Evolutionary conservation across 306 rosid species (phyloP), one percentile per base, ranked within the genome.

Genomic region (Fagus sylvatica): DNA sequence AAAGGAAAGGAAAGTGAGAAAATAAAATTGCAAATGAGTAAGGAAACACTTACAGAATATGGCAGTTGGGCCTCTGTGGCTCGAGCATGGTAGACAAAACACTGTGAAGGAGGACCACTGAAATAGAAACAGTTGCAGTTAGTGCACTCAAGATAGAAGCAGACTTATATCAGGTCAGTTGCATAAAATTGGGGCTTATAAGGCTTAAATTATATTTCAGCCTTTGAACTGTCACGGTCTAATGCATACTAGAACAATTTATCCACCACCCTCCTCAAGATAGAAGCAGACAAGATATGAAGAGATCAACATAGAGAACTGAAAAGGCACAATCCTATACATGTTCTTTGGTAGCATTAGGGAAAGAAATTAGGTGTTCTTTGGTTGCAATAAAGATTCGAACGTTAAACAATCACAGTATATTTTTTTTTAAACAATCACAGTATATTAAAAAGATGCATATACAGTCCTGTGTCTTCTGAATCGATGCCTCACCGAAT

Each of bases 71-170:
- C 86, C 78, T 89, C 97, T 80, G 78, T 71, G 42, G 98, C 98
- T 77, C 95, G 90, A 75, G 97, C 97, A 83, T 92, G 98, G 82
- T 84, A 89, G 74, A 94, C 48, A 90, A 94, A 90, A 81, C 98
- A 94, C 88, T 94, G 90, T 6, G 97, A 92, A 41, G 98, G 97
- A 60, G 98, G 97, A 79, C 98, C 98, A 37, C 98, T 94, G 92
- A 78, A 83, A 85, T 51, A 85, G 56, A 85, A 62, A 77, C 76
- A 87, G 74, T 54, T 40, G 54, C 59, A 12, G 70, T 81, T 54
- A 84, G 89, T 68, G 73, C 61, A 72, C 32, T 70, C 79, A 70
- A 68, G 51, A 37, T 37, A 78, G 28, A 46, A 39, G 33, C 4
- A 34, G 33, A 34, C 69, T 34, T 19, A 62, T 42, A 34, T 62